These are phyloP conservation scores for Priceomyces carsonii DNA, from an alignment of 805 yeast species.

Conservation along the genomic window DNA sequence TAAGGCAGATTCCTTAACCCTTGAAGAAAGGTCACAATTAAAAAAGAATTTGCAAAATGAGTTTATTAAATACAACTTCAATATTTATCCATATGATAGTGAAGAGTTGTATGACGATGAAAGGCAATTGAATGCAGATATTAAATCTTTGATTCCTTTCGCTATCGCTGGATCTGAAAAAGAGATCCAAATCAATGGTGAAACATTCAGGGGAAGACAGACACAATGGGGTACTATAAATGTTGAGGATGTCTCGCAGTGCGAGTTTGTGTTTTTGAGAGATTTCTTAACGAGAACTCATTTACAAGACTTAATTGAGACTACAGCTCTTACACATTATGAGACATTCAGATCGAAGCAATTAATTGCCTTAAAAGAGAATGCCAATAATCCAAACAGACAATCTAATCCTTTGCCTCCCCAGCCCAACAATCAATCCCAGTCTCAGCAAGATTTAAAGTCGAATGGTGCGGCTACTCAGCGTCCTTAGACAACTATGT, in stretches of 20 bases:
- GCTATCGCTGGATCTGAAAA: constrained; percentile 92
- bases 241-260: constrained; percentile 91
- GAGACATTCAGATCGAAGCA: constrained; percentile 94
- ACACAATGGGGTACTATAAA: constrained; percentile 93
- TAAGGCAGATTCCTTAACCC: constrained; percentile 85
- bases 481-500: constrained; percentile 2
- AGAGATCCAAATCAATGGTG: constrained; percentile 74
- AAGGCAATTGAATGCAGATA: constrained; percentile 69
- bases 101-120: constrained; percentile 72
- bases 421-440: constrained; percentile 2
- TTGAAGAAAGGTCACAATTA: constrained; percentile 78
- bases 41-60: constrained; percentile 78
- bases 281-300: constrained; percentile 95
- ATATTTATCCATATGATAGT: constrained; percentile 80
- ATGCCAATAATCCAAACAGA: constrained; percentile 56
- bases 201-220: constrained; percentile 82
- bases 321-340: constrained; percentile 84
- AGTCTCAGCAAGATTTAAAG: constrained; percentile 4
- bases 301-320: constrained; percentile 91
- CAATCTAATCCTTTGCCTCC: constrained; percentile 22
- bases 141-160: constrained; percentile 79
- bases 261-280: constrained; percentile 92
- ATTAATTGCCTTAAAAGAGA: constrained; percentile 89
- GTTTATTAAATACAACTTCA: constrained; percentile 68
- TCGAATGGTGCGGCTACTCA: constrained; percentile 8